phyloP scores from a whole-genome alignment of 2,329 filamentous ascomycete species.

The Metarhizium humberi region DNA sequence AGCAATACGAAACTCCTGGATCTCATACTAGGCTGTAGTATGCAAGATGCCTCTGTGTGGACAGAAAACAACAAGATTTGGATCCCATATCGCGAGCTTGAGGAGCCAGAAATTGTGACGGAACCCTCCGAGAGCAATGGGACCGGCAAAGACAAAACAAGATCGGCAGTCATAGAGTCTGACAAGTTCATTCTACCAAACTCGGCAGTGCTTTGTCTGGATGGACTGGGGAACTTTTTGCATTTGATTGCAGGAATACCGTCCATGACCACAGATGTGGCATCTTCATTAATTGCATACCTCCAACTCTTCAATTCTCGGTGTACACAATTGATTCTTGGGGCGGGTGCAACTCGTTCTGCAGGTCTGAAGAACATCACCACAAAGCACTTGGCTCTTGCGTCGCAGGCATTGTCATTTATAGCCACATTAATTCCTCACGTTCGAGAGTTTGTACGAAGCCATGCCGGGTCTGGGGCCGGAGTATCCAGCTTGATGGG shows the following conservation, averaged over 20 bases:
- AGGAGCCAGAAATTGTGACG: slow-evolving; percentile 23
- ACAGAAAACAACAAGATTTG: slow-evolving; percentile 50
- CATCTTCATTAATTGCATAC: slow-evolving; percentile 70
- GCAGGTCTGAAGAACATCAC: slow-evolving; percentile 94
- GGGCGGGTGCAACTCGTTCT: slow-evolving; percentile 80
- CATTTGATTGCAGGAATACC: slow-evolving; percentile 78
- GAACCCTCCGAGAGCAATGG: slow-evolving; percentile 36
- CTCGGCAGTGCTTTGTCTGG: slow-evolving; percentile 72
- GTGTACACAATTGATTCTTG: slow-evolving; percentile 91
- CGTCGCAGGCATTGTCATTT: slow-evolving; percentile 82
- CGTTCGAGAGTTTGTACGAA: slow-evolving; percentile 80
- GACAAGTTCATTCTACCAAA: slow-evolving; percentile 80
- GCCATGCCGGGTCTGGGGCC: slow-evolving; percentile 51
- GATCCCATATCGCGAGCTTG: slow-evolving; percentile 34
- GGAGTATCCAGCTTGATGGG: slow-evolving; percentile 54
- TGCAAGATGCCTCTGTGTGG: slow-evolving; percentile 61
- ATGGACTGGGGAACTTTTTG: slow-evolving; percentile 73
- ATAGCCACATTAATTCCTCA: slow-evolving; percentile 82
- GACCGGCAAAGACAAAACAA: slow-evolving; percentile 51
- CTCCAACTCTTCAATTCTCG: slow-evolving; percentile 92
- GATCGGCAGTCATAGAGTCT: slow-evolving; percentile 70
- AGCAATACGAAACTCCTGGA: slow-evolving; percentile 50
- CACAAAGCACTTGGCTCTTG: slow-evolving; percentile 86
- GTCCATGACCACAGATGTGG: slow-evolving; percentile 79
- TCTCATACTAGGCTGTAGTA: slow-evolving; percentile 60